Base-by-base conservation (phyloP, 306 rosid genomes). In the Ceratonia siliqua region DNA sequence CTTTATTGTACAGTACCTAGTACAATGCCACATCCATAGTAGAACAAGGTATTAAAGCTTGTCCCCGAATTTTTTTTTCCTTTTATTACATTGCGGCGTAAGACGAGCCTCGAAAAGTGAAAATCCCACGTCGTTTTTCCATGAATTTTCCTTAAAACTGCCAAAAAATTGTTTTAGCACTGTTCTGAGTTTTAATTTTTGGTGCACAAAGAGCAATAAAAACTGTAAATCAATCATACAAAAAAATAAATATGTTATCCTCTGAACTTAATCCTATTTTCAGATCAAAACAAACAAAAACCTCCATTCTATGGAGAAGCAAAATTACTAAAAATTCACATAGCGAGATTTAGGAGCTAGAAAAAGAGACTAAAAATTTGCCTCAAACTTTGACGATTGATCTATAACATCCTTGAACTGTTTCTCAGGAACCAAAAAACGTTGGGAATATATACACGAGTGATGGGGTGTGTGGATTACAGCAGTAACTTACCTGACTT, bases 401-500 rank as follows among this genome's bases (percentile, higher is more conserved):
- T 11, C 70, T 13, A 25, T 41, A 14, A 1, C 3, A 21, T 42
- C 5, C 24, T 3, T 9, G 8, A 64, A 64, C 53, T 22, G 35
- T 46, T 64, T 12, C 21, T 12, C 3, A 24, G 49, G 17, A 36
- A 62, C 30, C 49, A 63, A 63, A 21, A 9, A 6, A 52, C 32
- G 18, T 10, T 12, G 30, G 18, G 11, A 6, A 38, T 12, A 38
- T 6, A 41, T 0, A 38, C 0, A 10, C 11, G 14, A 5, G 25
- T 9, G 66, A 32, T 41, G 27, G 21, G 10, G 25, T 3, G 25
- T 8, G 39, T 3, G 15, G 45, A 18, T 17, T 17, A 8, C 2
- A 36, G 58, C 58, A 20, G 5, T 5, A 55, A 50, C 75, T 70
- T 20, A 70, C 76, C 66, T 71, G 76, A 38, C 27, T 71, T 71